These are phyloP conservation scores for Trifolium repens DNA, from an alignment of 306 rosid genomes.

Conservation along the genomic window DNA sequence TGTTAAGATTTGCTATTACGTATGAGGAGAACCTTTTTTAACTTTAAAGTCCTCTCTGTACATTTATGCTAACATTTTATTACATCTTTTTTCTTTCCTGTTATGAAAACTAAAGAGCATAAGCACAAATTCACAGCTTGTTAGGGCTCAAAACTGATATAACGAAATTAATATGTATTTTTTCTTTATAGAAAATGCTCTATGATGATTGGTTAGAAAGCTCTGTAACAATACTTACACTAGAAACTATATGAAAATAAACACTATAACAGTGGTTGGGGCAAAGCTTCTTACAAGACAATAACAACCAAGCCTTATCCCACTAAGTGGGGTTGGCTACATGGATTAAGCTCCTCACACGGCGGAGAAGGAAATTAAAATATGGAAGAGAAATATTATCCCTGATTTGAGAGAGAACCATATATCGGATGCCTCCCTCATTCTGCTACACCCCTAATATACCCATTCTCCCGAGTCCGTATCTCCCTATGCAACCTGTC, in stretches of 20 bases:
- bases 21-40: conserved; percentile 5
- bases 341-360: neutral
- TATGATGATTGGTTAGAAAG: conserved; percentile 5
- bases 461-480: neutral
- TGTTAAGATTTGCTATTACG: conserved; percentile 15
- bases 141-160: neutral
- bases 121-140: conserved; percentile 14
- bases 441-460: neutral
- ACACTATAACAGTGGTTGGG: neutral
- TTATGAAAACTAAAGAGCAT: conserved; percentile 24
- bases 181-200: neutral
- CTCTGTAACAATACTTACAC: neutral
- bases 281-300: neutral
- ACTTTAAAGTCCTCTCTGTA: neutral
- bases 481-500: neutral
- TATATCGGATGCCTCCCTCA: neutral
- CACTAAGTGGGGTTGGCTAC: neutral
- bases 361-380: neutral
- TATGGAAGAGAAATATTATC: neutral
- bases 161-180: conserved; percentile 4
- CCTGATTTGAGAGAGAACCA: neutral
- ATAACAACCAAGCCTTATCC: neutral
- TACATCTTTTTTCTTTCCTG: conserved; percentile 21
- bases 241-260: neutral
- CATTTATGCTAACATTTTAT: conserved; percentile 21